Evolutionary conservation across 805 yeast species (phyloP).

Genomic region (Jamesozyma spencerorum): DNA sequence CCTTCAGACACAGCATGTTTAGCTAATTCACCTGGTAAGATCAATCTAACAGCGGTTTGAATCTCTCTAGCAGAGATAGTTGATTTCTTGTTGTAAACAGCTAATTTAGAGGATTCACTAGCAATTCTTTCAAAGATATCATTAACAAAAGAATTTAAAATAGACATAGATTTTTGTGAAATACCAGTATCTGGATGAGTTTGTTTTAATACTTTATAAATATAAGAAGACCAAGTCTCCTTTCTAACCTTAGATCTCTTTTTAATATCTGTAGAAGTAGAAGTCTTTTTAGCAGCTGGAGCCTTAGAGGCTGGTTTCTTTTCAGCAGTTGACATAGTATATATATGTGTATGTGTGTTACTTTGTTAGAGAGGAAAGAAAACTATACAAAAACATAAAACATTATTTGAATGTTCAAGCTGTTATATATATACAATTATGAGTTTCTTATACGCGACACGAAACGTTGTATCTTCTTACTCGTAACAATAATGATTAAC

Average conservation of each 20-base stretch:
- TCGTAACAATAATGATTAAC: too few relatives aligned
- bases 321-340: slow-evolving; percentile 36
- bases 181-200: slow-evolving; percentile 99
- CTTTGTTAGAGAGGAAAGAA: not conserved
- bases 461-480: too few relatives aligned
- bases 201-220: slow-evolving; percentile 96
- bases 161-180: slow-evolving; percentile 97
- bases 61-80: slow-evolving; percentile 97
- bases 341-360: not conserved
- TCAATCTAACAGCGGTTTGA: slow-evolving; percentile 96
- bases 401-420: not conserved
- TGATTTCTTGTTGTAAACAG: slow-evolving; percentile 97
- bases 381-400: not conserved
- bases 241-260: slow-evolving; percentile 93
- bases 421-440: not conserved
- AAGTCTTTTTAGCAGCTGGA: slow-evolving; percentile 64
- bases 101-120: slow-evolving; percentile 93
- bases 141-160: slow-evolving; percentile 96
- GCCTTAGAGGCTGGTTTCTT: slow-evolving; percentile 37
- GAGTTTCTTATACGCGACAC: too few relatives aligned
- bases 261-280: slow-evolving; percentile 71
- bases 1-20: slow-evolving; percentile 98
- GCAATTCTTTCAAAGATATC: slow-evolving; percentile 98
- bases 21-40: slow-evolving; percentile 97
- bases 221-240: slow-evolving; percentile 96